Base-by-base conservation (phyloP, 2,329 filamentous ascomycete genomes). In the Aureobasidium musti region DNA sequence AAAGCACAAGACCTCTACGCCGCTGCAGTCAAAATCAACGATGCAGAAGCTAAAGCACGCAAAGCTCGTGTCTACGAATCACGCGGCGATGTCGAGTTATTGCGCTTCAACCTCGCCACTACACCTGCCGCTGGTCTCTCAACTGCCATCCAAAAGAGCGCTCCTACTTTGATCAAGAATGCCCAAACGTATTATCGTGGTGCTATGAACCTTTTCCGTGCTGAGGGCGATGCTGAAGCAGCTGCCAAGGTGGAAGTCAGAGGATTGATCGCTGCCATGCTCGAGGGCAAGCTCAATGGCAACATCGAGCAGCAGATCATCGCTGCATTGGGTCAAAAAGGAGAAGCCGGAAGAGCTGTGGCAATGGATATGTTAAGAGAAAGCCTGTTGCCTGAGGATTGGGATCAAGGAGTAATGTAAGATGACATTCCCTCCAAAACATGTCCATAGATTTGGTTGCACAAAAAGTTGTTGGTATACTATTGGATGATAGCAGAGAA, bases 141-240 rank as follows among this genome's bases (percentile, higher is more conserved):
- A 1, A 79, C 82, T 59, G 71, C 75, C 5, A 70, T 79, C 5
- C 72, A 76, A 30, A 79, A 79, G 56, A 82, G 83, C 71, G 77
- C 75, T 4, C 70, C 75, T 6, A 82, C 79, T 2, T 74, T 87
- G 14, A 72, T 85, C 43, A 81, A 80, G 65, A 87, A 87, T 70
- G 84, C 85, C 1, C 81, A 82, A 68, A 84, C 82, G 5, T 87
- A 84, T 71, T 87, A 86, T 70, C 80, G 82, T 23, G 84, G 85
- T 45, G 84, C 83, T 7, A 68, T 71, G 28, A 71, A 71, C n/a
- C 69, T 71, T 37, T 72, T 73, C 7, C 67, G 70, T 35, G 69
- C 67, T 14, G 63, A 61, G n/a, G 72, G 70, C 23, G 72, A 74
- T 35, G 68, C 67, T 8, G 71, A 71, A 17, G 63, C 63, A 17